Base-by-base conservation (phyloP, 2,329 filamentous ascomycete species). In the Chrysoporthe cubensis region DNA sequence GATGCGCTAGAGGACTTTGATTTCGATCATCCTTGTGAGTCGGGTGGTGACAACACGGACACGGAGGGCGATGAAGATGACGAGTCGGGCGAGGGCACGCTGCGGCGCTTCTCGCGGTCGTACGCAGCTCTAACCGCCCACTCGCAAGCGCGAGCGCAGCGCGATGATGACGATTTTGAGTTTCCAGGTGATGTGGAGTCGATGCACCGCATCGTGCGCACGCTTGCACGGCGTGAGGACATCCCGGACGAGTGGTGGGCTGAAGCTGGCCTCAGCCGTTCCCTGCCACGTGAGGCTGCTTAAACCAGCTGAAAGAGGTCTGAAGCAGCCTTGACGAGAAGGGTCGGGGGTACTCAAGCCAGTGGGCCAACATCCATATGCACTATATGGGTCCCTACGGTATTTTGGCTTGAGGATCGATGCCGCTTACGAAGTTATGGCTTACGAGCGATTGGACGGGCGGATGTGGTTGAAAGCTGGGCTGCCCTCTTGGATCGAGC, bases 221-320 rank as follows among this genome's bases (percentile, higher is more conserved):
- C 88, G 56, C 83, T 96, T 65, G 88, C 90, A 44, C 84, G 87
- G 21, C 83, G 91, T 34, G 87, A 92, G 74, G 91, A 94, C 73
- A 90, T 96, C 65, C 91, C 92, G 0, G 92, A 96, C 70, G 89
- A 93, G 71, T 94, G 91, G 88, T 96, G 93, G 93, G 87, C 87
- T 68, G 85, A 87, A 73, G 89, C 85, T 68, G 90, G 90, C 54
- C 83, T 92, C 71, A 89, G 84, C 74, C 86, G 89, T 71, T 89
- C 83, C 16, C 78, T 88, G 65, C 78, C 80, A 21, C 80, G 77
- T 46, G 81, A 82, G 64, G 78, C 78, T 14, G 74, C 73, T 46
- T 70, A 56, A 68, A 40, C 14, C 18, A 54, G 37, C n/a, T 18
- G 9, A 8, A 63, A 59, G 34, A 21, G 44, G n/a, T 62, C 7